Evolutionary conservation across 345 rosid genomes (phyloP).

Genomic region (Durio zibethinus): DNA sequence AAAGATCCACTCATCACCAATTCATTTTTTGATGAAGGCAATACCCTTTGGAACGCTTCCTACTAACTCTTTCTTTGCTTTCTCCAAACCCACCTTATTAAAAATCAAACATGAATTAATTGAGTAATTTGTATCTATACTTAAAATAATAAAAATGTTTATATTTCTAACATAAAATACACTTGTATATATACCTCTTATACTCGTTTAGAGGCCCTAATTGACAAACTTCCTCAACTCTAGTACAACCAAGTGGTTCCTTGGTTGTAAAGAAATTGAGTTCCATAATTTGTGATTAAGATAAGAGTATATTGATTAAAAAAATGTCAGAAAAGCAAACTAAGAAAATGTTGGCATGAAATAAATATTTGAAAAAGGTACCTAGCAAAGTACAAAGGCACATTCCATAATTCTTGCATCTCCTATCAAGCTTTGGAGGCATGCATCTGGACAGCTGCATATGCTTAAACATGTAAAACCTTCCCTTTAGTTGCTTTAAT

Average conservation of each 20-base stretch:
- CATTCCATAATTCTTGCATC: slow-evolving; percentile 63
- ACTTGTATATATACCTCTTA: slow-evolving; percentile 48
- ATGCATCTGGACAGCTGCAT: slow-evolving; percentile 44
- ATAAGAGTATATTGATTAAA: not conserved
- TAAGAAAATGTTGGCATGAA: not conserved
- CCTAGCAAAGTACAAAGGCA: slow-evolving; percentile 61
- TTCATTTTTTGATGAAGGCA: slow-evolving; percentile 56
- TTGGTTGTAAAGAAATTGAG: slow-evolving; percentile 74
- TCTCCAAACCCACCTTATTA: slow-evolving; percentile 60
- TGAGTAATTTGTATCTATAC: too few species aligned
- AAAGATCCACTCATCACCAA: not conserved
- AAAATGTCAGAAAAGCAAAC: not conserved
- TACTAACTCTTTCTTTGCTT: slow-evolving; percentile 64
- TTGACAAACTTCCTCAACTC: slow-evolving; percentile 63
- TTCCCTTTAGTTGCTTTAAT: not conserved
- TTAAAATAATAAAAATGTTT: too few species aligned
- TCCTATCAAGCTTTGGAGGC: slow-evolving; percentile 69
- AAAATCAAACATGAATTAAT: not conserved
- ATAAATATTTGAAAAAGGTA: not conserved
- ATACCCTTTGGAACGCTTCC: slow-evolving; percentile 74
- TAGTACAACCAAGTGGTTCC: slow-evolving; percentile 63
- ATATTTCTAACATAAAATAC: not conserved
- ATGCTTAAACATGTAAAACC: slow-evolving; percentile 21
- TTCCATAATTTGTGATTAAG: slow-evolving; percentile 59
- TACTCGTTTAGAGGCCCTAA: slow-evolving; percentile 71